Evolutionary conservation across 306 rosid species (phyloP).

Genomic region (Acacia acuminata): DNA sequence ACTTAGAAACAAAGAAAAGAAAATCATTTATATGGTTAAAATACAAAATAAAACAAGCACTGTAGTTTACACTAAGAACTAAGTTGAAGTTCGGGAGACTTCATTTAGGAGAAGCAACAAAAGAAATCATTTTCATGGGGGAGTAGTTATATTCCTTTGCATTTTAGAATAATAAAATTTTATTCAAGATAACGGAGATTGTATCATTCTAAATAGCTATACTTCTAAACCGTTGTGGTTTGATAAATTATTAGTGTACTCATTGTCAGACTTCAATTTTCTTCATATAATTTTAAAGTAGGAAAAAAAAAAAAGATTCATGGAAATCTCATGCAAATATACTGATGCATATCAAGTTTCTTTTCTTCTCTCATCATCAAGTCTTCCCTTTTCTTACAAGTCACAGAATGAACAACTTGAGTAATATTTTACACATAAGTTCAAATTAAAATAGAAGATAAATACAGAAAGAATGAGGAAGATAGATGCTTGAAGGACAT

Average conservation of each 20-base stretch:
- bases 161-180: background rate
- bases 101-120: conserved; percentile 9
- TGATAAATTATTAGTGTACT: background rate
- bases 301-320: too few species aligned
- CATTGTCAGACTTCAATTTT: background rate
- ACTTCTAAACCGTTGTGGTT: background rate
- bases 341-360: too few species aligned
- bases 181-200: background rate
- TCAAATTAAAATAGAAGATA: conserved; percentile 21
- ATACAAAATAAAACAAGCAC: conserved; percentile 5
- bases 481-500: conserved; percentile 36
- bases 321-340: background rate
- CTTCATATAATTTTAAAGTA: too few species aligned
- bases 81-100: conserved; percentile 12
- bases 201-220: background rate
- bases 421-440: conserved; percentile 19
- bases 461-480: conserved; percentile 20
- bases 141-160: conserved; percentile 4
- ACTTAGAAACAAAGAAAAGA: conserved; percentile 25
- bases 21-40: background rate
- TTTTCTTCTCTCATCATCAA: too few species aligned
- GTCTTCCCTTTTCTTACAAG: background rate
- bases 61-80: background rate
- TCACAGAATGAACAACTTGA: background rate
- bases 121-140: conserved; percentile 23